These are phyloP conservation scores for Dacryopinax primogenitus DNA, from an alignment of 768 basidiomycete genomes.

Conservation along the genomic window DNA sequence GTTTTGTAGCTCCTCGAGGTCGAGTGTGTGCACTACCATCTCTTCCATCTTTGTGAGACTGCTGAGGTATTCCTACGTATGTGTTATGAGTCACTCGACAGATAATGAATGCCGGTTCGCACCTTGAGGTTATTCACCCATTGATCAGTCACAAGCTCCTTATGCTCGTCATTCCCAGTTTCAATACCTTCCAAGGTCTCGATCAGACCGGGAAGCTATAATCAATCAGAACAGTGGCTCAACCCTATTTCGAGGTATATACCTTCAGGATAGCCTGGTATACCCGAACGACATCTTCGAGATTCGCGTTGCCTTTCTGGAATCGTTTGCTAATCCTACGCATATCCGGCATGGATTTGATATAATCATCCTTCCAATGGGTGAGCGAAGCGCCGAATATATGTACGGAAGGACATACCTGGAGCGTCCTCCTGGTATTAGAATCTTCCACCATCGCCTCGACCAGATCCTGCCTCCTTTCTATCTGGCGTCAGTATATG, in stretches of 20 bases:
- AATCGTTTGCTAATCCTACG: constrained; percentile 85
- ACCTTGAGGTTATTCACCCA: constrained; percentile 57
- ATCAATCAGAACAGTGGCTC: neutral
- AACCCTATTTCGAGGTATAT: constrained; percentile 10
- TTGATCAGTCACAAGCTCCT: constrained; percentile 47
- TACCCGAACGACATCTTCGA: constrained; percentile 91
- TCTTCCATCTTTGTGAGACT: constrained; percentile 68
- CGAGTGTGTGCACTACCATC: constrained; percentile 94
- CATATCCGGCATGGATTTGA: constrained; percentile 89
- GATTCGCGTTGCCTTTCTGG: constrained; percentile 63
- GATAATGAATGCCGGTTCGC: neutral
- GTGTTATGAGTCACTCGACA: neutral
- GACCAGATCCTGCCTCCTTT: constrained; percentile 75
- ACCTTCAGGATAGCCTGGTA: constrained; percentile 89
- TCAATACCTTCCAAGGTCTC: constrained; percentile 44
- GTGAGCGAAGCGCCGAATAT: neutral
- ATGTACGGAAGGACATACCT: constrained; percentile 35
- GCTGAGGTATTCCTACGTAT: constrained; percentile 43
- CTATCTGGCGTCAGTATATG: constrained; percentile 30
- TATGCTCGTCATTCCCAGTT: constrained; percentile 36
- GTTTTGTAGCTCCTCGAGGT: constrained; percentile 56
- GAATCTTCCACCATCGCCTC: constrained; percentile 73
- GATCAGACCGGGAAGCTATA: constrained; percentile 62
- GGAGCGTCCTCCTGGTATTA: constrained; percentile 54
- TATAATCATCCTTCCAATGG: constrained; percentile 55